Evolutionary conservation across 495 filamentous ascomycete species (phyloP), one percentile per base, ranked within the genome.

Genomic region (Neurospora sp.): DNA sequence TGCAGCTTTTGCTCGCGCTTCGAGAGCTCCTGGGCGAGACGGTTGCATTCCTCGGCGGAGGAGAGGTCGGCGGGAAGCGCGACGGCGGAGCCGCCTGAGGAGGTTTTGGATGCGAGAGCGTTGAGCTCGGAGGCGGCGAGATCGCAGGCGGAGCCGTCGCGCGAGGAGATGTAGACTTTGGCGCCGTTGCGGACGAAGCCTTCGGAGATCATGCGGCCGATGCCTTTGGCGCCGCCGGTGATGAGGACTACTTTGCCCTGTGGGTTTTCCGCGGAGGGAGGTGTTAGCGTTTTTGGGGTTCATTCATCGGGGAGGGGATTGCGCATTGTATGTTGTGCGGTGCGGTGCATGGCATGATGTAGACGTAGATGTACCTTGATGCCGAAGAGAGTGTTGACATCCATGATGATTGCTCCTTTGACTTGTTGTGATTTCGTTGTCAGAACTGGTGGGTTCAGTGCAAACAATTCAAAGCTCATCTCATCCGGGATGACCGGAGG

Each of bases 131-230:
- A 70, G 38, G 76, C 74, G 42, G 80, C 78, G 11, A 78, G 31
- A 5, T 73, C 41, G 77, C 82, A 84, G 71, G 84, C 79, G 0
- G 77, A 74, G 70, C 78, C 79, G 54, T 80, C 83, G 72, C 93
- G 90, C 14, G 92, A 93, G n/a, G 92, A 91, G 75, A 96, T 94
- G 82, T 95, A 96, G 23, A 94, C 93, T 37, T 88, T 92, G 23
- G 93, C 92, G 20, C 93, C 92, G 82, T 94, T 94, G 70, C 85
- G 80, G 6, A 94, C 90, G 79, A 92, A 92, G 5, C 91, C 92
- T 75, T 93, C 88, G 0, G 92, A 90, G 73, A 94, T 94, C 93
- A 95, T 96, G 69, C 92, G 87, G 35, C 91, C 90, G 72, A 92
- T 87, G 66, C 89, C 88, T 70, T 89, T 92, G 69, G 82, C 84